Percentiles rank a stretch among this genome's conserved stretches.
phyloP scores from a whole-genome alignment of 1,139 yeast species.

The Suhomyces taliae region DNA sequence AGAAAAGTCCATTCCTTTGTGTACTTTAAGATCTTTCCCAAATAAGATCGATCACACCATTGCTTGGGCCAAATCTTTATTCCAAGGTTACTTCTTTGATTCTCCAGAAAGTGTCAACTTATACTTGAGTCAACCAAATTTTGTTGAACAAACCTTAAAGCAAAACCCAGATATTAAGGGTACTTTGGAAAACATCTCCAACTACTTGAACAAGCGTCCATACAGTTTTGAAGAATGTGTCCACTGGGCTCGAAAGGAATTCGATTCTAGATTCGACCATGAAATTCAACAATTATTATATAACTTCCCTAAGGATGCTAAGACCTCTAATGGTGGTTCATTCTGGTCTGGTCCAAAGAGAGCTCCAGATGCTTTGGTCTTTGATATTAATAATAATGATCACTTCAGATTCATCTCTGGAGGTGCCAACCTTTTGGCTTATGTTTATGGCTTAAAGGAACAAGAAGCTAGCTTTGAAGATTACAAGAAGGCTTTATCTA shows the following conservation, averaged over 20 bases:
- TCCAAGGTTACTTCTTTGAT: conserved; percentile 91
- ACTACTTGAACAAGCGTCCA: conserved; percentile 78
- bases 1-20: conserved; percentile 93
- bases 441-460: conserved; percentile 79
- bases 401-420: conserved; percentile 84
- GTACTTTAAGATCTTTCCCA: conserved; percentile 96
- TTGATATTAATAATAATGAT: conserved; percentile 72
- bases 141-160: conserved; percentile 85
- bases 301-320: conserved; percentile 94
- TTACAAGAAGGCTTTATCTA: conserved; percentile 54
- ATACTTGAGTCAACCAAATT: conserved; percentile 88
- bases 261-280: conserved; percentile 78
- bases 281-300: conserved; percentile 87
- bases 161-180: conserved; percentile 91
- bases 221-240: conserved; percentile 90
- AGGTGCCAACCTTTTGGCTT: conserved; percentile 91
- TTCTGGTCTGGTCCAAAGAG: conserved; percentile 99
- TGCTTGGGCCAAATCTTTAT: conserved; percentile 97
- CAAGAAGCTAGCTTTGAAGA: conserved; percentile 41
- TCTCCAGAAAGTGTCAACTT: conserved; percentile 91
- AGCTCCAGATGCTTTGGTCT: conserved; percentile 82
- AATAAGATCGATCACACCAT: conserved; percentile 97
- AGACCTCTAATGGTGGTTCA: conserved; percentile 85
- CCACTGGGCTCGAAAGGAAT: conserved; percentile 90
- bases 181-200: conserved; percentile 73